Base-by-base conservation (phyloP, 495 filamentous ascomycete genomes). In the Penicillium maclennaniae region DNA sequence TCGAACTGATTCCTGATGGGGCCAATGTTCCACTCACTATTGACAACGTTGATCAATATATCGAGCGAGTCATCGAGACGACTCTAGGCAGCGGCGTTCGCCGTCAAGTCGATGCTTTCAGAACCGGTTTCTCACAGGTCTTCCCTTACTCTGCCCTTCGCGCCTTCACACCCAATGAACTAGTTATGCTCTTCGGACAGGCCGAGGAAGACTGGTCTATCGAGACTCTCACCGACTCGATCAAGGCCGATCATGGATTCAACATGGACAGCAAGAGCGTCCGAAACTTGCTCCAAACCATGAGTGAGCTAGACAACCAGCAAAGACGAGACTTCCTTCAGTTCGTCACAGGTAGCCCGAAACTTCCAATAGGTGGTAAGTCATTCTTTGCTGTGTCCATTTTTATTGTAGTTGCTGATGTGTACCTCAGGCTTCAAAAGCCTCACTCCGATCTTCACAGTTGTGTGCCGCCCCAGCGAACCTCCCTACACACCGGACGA, bases 201-300 rank as follows among this genome's bases (percentile, higher is more conserved):
- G 84, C 91, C 6, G 89, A 99, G 25, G 95, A 99, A 63, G 95
- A 99, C 63, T 99, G 95, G 95, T 88, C 88, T 21, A 84, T 97
- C 52, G 95, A 97, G 69, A 97, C 93, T 36, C 79, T 98, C 21
- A 95, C 92, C 83, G 95, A 99, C 65, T 96, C 92, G 2, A 91
- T 99, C 71, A 99, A 97, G 76, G 95, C 95, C n/a, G 95, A 99
- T 63, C 95, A 99, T 66, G 95, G 95, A 4, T 99, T 90, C 77
- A 97, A 97, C 58, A 93, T 99, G 85, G 95, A 99, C 60, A 97
- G 95, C 78, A 90, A 87, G 76, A 96, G 90, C 54, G 93, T 99
- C 31, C 89, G 83, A 38, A 97, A 99, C 61, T 65, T 99, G 56
- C 81, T 99, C 4, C 92, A 97, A 62, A 85, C 85, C 16, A 97